A percentile compares a stretch with the other conserved stretches of the same genome.
Evolutionary conservation across 2,329 filamentous ascomycete genomes (phyloP).

Genomic region (Fusarium coicis): DNA sequence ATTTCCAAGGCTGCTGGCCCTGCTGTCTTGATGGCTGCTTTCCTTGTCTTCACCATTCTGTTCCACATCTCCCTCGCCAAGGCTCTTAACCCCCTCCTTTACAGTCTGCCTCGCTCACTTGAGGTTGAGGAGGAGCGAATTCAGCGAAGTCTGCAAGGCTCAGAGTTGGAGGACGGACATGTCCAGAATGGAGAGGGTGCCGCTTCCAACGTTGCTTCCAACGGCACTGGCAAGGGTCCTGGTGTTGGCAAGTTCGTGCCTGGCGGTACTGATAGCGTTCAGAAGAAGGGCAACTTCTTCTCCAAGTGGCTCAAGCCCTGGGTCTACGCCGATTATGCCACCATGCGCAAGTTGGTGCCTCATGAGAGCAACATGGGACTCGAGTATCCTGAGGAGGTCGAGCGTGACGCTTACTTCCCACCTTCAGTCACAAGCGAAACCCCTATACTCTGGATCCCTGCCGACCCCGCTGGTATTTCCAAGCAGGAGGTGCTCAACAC

Average conservation of each 20-base stretch:
- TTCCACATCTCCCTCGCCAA: conserved; percentile 79
- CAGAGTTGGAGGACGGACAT: conserved; percentile 38
- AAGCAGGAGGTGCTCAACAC: conserved; percentile 77
- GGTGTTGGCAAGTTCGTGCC: conserved; percentile 39
- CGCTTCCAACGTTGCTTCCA: conserved; percentile 24
- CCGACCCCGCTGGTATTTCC: conserved; percentile 75
- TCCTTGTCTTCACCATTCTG: conserved; percentile 79
- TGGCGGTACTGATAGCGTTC: conserved; percentile 32
- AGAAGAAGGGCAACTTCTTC: conserved; percentile 64
- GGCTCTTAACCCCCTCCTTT: conserved; percentile 76
- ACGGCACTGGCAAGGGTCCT: conserved; percentile 30
- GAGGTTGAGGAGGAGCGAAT: conserved; percentile 55
- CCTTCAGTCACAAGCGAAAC: conserved; percentile 71
- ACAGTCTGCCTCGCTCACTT: conserved; percentile 74
- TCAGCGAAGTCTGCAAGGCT: conserved; percentile 47
- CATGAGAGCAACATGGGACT: conserved; percentile 58
- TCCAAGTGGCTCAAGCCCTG: conserved; percentile 79
- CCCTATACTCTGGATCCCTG: conserved; percentile 80
- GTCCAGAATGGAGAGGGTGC: conserved; percentile 21
- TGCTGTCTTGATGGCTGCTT: conserved; percentile 77
- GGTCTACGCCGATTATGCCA: conserved; percentile 76
- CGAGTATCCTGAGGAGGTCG: conserved; percentile 70
- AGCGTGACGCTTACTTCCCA: conserved; percentile 76
- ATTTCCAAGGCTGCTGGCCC: conserved; percentile 75
- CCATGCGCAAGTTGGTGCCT: conserved; percentile 77